phyloP scores from a whole-genome alignment of 2,329 filamentous ascomycete species.

The Akanthomyces lecanii region DNA sequence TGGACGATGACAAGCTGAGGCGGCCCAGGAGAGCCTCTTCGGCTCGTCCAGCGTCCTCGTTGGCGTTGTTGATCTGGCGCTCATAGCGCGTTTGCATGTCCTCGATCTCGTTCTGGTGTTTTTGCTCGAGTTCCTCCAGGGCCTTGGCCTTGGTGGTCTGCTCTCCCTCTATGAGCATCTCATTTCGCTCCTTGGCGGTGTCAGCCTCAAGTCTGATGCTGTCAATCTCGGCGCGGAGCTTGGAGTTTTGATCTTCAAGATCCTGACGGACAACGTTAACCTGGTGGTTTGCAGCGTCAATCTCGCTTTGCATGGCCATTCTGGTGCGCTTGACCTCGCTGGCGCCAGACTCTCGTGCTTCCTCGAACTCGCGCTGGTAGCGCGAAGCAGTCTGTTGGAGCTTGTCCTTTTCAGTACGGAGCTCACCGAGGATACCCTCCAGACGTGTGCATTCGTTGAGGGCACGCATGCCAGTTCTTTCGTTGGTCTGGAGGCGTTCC shows the following conservation, averaged over 20 bases:
- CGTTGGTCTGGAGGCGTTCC: conserved; percentile 59
- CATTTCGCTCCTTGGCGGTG: conserved; percentile 72
- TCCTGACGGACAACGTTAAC: conserved; percentile 79
- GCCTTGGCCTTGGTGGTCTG: conserved; percentile 61
- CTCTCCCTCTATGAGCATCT: conserved; percentile 80
- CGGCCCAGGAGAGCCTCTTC: conserved; percentile 79
- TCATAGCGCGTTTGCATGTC: conserved; percentile 73
- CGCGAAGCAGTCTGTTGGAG: conserved; percentile 65
- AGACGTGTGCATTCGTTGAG: conserved; percentile 59
- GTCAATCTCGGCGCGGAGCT: conserved; percentile 71
- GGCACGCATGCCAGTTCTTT: conserved; percentile 61
- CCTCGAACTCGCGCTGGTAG: conserved; percentile 77
- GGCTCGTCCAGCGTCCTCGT: conserved; percentile 76
- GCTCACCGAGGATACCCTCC: conserved; percentile 50
- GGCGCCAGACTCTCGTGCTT: conserved; percentile 74
- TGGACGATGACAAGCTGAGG: conserved; percentile 76
- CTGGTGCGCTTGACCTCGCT: conserved; percentile 78
- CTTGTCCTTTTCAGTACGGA: conserved; percentile 65
- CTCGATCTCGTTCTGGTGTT: conserved; percentile 66
- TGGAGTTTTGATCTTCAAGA: conserved; percentile 72
- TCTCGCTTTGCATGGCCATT: conserved; percentile 71
- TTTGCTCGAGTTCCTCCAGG: conserved; percentile 47
- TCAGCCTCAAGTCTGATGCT: conserved; percentile 74
- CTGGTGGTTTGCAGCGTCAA: conserved; percentile 80
- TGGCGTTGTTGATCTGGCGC: conserved; percentile 65